A percentile compares a stretch with the other conserved stretches of the same genome.
phyloP scores from a whole-genome alignment of 495 filamentous ascomycete genomes.

The Penicillium crystallinum region DNA sequence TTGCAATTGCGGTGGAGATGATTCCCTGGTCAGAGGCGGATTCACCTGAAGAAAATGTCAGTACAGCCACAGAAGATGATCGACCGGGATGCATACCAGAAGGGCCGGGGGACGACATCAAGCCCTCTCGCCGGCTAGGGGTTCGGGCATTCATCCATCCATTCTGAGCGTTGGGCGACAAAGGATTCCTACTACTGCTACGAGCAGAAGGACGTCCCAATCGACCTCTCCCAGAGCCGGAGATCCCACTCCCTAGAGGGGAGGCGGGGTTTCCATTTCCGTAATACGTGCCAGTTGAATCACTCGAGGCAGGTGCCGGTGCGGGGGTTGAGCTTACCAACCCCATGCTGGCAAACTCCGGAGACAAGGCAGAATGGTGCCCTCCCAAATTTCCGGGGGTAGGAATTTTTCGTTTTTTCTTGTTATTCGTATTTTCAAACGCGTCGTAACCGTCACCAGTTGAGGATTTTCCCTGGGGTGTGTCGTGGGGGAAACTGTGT shows the following conservation, averaged over 20 bases:
- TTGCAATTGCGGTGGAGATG: slow-evolving; percentile 85
- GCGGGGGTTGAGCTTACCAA: slow-evolving; percentile 45
- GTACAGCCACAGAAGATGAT: no score
- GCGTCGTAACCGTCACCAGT: slow-evolving; percentile 84
- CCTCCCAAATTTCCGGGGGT: slow-evolving; percentile 65
- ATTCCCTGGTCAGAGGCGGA: slow-evolving; percentile 59
- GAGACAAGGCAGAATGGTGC: slow-evolving; percentile 58
- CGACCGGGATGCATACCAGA: slow-evolving; percentile 27
- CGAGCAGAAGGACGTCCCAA: slow-evolving; percentile 56
- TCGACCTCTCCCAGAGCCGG: slow-evolving; percentile 74
- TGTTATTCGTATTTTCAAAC: slow-evolving; percentile 98
- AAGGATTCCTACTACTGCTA: slow-evolving; percentile 58
- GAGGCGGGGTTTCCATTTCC: slow-evolving; percentile 48
- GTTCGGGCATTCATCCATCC: slow-evolving; percentile 32
- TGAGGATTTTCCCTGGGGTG: slow-evolving; percentile 33
- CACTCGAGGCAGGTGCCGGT: slow-evolving; percentile 39
- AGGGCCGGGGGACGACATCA: slow-evolving; percentile 36
- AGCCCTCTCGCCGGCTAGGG: slow-evolving; percentile 33
- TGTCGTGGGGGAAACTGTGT: background rate
- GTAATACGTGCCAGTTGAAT: slow-evolving; percentile 53
- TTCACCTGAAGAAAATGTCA: slow-evolving; percentile 27
- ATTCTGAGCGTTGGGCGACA: slow-evolving; percentile 43
- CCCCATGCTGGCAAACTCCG: slow-evolving; percentile 58
- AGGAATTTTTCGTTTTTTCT: slow-evolving; percentile 98
- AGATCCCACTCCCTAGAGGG: slow-evolving; percentile 55